phyloP scores from a whole-genome alignment of 2,329 filamentous ascomycete species.

The Plenodomus biglobosus region DNA sequence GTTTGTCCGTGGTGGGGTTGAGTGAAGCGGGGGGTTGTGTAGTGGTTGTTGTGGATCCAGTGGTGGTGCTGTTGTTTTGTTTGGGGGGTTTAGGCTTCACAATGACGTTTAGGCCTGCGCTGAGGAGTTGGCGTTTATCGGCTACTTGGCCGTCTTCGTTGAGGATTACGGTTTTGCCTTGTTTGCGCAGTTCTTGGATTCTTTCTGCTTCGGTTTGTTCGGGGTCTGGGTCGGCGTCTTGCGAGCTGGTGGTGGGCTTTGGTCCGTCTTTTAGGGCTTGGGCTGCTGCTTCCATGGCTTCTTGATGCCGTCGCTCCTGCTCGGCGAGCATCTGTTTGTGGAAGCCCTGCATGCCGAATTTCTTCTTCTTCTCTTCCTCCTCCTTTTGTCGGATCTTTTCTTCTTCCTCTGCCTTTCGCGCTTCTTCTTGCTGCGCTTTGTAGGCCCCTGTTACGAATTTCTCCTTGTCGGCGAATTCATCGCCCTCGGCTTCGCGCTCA shows the following conservation, averaged over 20 bases:
- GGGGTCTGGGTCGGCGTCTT: conserved; percentile 33
- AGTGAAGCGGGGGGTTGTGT: too few relatives aligned
- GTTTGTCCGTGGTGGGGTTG: too few relatives aligned
- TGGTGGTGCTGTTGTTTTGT: conserved; percentile 22
- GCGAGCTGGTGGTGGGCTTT: conserved; percentile 32
- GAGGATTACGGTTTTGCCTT: conserved; percentile 64
- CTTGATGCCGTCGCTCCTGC: conserved; percentile 69
- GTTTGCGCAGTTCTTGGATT: conserved; percentile 68
- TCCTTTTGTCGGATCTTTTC: conserved; percentile 67
- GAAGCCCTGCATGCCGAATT: conserved; percentile 75
- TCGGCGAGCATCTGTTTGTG: conserved; percentile 73
- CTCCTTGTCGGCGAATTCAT: conserved; percentile 79
- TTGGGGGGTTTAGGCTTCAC: conserved; percentile 59
- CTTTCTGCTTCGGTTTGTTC: conserved; percentile 60
- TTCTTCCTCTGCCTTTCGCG: conserved; percentile 68
- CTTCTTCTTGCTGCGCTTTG: conserved; percentile 77
- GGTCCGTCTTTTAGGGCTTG: conserved; percentile 42
- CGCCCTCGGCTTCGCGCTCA: conserved; percentile 77
- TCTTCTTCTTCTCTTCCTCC: conserved; percentile 65
- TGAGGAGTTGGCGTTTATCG: conserved; percentile 78
- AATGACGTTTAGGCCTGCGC: conserved; percentile 72
- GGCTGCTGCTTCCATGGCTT: conserved; percentile 67
- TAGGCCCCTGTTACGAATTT: conserved; percentile 85
- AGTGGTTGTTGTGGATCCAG: conserved; percentile 19
- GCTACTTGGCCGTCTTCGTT: conserved; percentile 84